Evolutionary conservation across 1,284 basidiomycete species (phyloP).

Genomic region (Malassezia sympodialis): DNA sequence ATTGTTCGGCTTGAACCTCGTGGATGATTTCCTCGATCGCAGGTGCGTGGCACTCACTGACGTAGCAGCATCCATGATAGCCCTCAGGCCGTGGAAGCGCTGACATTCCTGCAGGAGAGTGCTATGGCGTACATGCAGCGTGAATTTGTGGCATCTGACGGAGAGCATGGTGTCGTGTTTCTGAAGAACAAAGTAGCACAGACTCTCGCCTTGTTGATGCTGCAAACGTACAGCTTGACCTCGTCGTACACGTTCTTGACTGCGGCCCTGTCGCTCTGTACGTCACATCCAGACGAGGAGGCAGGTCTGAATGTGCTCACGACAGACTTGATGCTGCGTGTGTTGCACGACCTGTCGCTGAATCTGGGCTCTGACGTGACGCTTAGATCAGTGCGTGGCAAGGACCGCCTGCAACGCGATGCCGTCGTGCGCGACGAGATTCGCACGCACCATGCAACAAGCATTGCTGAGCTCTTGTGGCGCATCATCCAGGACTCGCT

Average conservation of each 20-base stretch:
- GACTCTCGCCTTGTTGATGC: conserved; percentile 86
- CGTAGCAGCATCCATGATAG: conserved; percentile 2
- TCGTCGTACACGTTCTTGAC: conserved; percentile 65
- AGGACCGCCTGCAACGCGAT: conserved; percentile 43
- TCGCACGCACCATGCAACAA: conserved; percentile 57
- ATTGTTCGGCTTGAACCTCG: conserved; percentile 71
- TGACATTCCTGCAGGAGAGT: conserved; percentile 39
- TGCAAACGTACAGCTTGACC: conserved; percentile 78
- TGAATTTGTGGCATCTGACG: conserved; percentile 37
- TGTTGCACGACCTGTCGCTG: conserved; percentile 44
- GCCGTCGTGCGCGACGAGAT: conserved; percentile 45
- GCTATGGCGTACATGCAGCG: conserved; percentile 35
- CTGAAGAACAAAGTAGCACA: conserved; percentile 95
- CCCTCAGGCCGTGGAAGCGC: conserved; percentile 28
- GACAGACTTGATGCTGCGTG: conserved; percentile 54
- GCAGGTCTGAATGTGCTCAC: conserved; percentile 83
- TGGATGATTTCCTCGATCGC: conserved; percentile 75
- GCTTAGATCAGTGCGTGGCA: conserved; percentile 36
- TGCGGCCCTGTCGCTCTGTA: conserved; percentile 44
- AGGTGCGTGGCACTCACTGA: conserved; percentile 54
- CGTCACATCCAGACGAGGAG: conserved; percentile 58
- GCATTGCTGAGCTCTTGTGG: conserved; percentile 77
- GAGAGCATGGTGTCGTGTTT: conserved; percentile 48
- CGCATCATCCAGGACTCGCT: conserved; percentile 66
- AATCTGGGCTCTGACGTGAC: conserved; percentile 44